Percentiles rank a stretch among this genome's conserved stretches.
phyloP scores from a whole-genome alignment of 345 rosid species.

The Eutrema japonicum region DNA sequence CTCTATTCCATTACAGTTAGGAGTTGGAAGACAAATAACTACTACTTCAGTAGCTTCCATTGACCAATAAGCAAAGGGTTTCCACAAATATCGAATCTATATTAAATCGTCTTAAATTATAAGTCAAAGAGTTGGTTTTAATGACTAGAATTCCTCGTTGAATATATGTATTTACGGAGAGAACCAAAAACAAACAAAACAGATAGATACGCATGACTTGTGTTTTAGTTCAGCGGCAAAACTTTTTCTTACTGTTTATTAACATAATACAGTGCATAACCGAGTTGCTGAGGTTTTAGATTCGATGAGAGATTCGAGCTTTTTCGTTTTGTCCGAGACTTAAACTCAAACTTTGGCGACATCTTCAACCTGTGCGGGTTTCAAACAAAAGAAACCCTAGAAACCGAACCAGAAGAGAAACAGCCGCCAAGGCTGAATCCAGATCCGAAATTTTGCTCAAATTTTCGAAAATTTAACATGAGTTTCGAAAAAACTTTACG shows the following conservation, averaged over 20 bases:
- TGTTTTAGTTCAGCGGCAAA: conserved; percentile 31
- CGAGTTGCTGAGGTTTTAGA: conserved; percentile 14
- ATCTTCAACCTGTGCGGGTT: too few relatives aligned
- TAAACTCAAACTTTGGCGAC: conserved; percentile 25
- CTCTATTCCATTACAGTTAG: conserved; percentile 46
- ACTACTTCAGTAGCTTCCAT: conserved; percentile 35
- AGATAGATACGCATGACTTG: conserved; percentile 11
- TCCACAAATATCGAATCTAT: conserved; percentile 39
- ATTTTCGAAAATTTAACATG: too few relatives aligned
- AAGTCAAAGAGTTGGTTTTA: conserved; percentile 32
- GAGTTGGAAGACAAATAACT: conserved; percentile 41
- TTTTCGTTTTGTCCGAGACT: neutral
- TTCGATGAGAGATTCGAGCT: too few relatives aligned
- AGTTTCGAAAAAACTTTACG: too few relatives aligned
- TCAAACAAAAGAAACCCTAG: too few relatives aligned
- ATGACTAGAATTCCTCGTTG: conserved; percentile 29
- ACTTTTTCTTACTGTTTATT: conserved; percentile 43
- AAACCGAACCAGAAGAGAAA: too few relatives aligned
- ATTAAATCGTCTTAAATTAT: conserved; percentile 24
- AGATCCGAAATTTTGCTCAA: too few relatives aligned
- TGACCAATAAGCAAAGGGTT: conserved; percentile 34
- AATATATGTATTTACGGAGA: conserved; percentile 23
- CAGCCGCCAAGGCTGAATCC: too few relatives aligned
- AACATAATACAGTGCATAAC: conserved; percentile 27
- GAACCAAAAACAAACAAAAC: conserved; percentile 27